Evolutionary conservation across 2,329 filamentous ascomycete species (phyloP).

Genomic region (Paramyrothecium sp.): DNA sequence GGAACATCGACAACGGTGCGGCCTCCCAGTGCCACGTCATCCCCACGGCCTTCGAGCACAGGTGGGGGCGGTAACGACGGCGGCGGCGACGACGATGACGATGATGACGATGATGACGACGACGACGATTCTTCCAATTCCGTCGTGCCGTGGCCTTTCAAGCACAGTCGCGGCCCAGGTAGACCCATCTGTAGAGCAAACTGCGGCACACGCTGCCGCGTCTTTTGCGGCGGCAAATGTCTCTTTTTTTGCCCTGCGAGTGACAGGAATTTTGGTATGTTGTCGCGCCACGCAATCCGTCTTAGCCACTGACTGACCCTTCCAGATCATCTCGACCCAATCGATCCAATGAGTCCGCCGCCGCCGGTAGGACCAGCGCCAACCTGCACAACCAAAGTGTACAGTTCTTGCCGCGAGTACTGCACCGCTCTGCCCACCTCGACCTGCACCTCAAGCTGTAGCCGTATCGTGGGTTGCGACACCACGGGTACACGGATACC

Average conservation of each 20-base stretch:
- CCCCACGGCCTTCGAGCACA: not conserved
- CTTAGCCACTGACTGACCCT: not conserved
- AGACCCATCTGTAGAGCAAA: not conserved
- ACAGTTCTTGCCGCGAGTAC: not conserved
- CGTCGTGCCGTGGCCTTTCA: not conserved
- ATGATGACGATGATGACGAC: not conserved
- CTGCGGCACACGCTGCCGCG: not conserved
- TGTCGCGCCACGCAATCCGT: too few species aligned
- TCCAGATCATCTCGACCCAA: not conserved
- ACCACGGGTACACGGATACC: not conserved
- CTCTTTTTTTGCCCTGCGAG: not conserved
- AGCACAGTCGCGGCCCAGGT: not conserved
- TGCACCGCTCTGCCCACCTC: conserved; percentile 3
- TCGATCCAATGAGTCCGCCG: not conserved
- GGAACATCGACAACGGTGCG: not conserved
- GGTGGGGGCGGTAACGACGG: not conserved
- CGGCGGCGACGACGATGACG: not conserved
- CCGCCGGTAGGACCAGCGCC: not conserved
- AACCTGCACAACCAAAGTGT: not conserved
- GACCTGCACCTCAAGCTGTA: conserved; percentile 2
- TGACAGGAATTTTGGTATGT: not conserved
- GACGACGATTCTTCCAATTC: not conserved
- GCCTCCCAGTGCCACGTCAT: conserved; percentile 12
- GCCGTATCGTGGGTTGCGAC: conserved; percentile 1
- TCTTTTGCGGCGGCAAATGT: not conserved